Evolutionary conservation across 768 basidiomycete species (phyloP), one percentile per base, ranked within the genome.

Genomic region (Lactifluus piperatus): DNA sequence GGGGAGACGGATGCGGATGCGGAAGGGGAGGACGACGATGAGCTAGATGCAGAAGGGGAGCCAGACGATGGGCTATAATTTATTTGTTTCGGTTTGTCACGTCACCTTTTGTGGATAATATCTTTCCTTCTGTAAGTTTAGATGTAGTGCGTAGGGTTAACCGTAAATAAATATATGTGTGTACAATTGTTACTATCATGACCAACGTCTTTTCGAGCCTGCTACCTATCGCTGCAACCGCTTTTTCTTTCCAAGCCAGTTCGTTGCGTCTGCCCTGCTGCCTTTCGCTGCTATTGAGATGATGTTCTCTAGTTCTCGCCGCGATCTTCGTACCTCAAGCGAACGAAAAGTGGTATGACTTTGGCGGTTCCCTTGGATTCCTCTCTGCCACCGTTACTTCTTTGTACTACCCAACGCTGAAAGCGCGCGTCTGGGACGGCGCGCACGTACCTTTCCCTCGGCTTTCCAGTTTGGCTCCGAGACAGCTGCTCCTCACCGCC

Each of bases 351-450:
- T 86, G 75, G 66, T 90, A 81, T 63, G 86, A 90, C 67, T 70
- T 88, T 1, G 75, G 79, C 27, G 88, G 87, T 20, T 76, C 83
- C 0, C 47, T 81, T 3, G 87, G 87, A 3, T 90, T 85, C 73
- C 68, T 88, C 14, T 77, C 83, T 22, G 1, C 79, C 83, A 1
- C 80, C 81, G 5, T 72, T 79, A 13, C 86, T 83, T 24, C 70
- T 86, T 48, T 48, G 18, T 87, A 86, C 65, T 85, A 81, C 61
- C 83, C 85, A 1, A 67, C 75, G 5, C 68, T 87, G 45, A 55
- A 47, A 26, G 54, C 34, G 34, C 36, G 26, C 26, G n/a, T 76
- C 64, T 74, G 75, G 68, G 69, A 77, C 29, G 26, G 72, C 9
- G 27, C 59, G 45, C 29, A 45, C 26, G 71, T 68, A 2, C 57